Evolutionary conservation across 176 grass and related monocot genomes (phyloP).

Genomic region (Zea mays): DNA sequence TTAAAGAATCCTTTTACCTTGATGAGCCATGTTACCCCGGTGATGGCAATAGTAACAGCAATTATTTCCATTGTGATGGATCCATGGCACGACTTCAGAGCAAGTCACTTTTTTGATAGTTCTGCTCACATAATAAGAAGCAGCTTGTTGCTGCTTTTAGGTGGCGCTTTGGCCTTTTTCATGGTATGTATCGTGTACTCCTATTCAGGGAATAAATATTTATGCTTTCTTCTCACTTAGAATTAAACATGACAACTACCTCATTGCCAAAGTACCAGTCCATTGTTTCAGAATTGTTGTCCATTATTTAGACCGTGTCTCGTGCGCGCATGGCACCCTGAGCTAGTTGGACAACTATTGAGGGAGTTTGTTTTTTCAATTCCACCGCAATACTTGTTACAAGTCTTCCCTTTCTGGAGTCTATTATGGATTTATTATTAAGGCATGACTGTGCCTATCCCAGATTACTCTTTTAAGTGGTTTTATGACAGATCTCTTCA

Average conservation of each 20-base stretch:
- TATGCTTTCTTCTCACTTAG: slow-evolving; percentile 6
- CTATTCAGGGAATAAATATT: slow-evolving; percentile 3
- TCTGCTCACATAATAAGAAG: slow-evolving; percentile 69
- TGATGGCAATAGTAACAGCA: slow-evolving; percentile 89
- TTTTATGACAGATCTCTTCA: slow-evolving; percentile 16
- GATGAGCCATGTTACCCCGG: slow-evolving; percentile 93
- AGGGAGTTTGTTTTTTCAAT: neutral
- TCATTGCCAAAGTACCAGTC: neutral
- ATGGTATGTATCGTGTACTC: slow-evolving; percentile 64
- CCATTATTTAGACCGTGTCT: neutral
- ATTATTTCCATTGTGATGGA: slow-evolving; percentile 81
- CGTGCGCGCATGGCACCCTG: neutral
- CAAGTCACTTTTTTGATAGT: slow-evolving; percentile 81
- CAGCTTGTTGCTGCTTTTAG: slow-evolving; percentile 72
- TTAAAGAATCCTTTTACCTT: slow-evolving; percentile 82
- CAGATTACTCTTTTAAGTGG: slow-evolving; percentile 6
- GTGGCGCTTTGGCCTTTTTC: slow-evolving; percentile 77
- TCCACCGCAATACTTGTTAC: neutral
- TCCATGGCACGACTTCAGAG: slow-evolving; percentile 80
- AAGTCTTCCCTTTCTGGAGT: neutral
- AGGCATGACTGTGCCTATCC: slow-evolving; percentile 1
- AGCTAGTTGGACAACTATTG: neutral
- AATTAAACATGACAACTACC: neutral
- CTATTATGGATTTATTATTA: slow-evolving; percentile 7
- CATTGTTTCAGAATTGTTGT: neutral